A percentile compares a stretch with the other conserved stretches of the same genome.
phyloP scores from a whole-genome alignment of 2,329 filamentous ascomycete genomes.

The Monilinia fructigena region DNA sequence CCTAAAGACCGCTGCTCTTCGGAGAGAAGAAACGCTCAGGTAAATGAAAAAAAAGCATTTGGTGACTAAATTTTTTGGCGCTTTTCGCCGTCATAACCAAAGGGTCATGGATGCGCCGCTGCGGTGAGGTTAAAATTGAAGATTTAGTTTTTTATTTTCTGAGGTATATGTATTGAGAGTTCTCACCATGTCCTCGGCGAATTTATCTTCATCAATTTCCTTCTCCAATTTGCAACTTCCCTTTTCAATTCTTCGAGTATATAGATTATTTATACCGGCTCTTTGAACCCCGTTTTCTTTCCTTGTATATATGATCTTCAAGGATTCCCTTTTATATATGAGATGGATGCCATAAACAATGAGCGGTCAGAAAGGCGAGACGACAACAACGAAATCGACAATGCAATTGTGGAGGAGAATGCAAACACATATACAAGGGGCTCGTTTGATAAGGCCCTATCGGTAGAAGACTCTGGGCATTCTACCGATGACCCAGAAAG shows the following conservation, averaged over 20 bases:
- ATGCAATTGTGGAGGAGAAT: constrained; percentile 3
- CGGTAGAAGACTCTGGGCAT: not conserved
- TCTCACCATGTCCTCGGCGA: not conserved
- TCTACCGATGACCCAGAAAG: not conserved
- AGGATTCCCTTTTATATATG: not conserved
- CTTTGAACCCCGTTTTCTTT: not conserved
- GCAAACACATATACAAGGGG: not conserved
- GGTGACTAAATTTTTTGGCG: constrained; percentile 7
- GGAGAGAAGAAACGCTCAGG: not conserved
- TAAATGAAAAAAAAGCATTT: constrained; percentile 11
- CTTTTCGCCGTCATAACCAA: not conserved
- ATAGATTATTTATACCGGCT: not conserved
- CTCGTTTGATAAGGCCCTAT: not conserved
- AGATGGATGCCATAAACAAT: constrained; percentile 11
- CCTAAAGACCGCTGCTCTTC: not conserved
- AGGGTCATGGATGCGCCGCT: constrained; percentile 1
- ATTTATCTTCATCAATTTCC: not conserved
- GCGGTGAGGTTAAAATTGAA: not conserved
- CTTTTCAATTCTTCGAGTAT: not conserved
- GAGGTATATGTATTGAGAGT: not conserved
- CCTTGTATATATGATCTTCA: not conserved
- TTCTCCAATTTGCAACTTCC: not conserved
- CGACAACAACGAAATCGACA: constrained; percentile 8
- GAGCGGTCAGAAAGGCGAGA: constrained; percentile 5
- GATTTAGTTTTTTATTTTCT: no score